Evolutionary conservation across 176 grass and related monocot species (phyloP).

Genomic region (Oryza brachyantha): DNA sequence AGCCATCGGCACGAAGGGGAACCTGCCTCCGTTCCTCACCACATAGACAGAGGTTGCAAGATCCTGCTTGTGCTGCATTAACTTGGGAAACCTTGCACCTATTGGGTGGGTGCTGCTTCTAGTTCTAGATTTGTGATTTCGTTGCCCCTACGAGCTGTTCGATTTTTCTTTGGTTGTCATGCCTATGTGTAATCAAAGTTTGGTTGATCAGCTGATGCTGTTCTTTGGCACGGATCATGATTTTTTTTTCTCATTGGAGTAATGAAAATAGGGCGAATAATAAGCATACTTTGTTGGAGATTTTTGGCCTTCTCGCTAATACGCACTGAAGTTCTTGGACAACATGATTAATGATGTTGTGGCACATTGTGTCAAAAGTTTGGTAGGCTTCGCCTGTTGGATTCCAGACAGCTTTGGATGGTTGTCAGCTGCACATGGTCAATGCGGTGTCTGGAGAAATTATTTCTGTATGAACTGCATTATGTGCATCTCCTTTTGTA

Average conservation of each 20-base stretch:
- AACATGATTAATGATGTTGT: background rate
- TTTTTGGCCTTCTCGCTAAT: background rate
- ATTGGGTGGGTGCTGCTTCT: conserved; percentile 1
- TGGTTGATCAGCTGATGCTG: background rate
- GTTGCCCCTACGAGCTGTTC: background rate
- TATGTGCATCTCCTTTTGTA: background rate
- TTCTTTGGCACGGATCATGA: background rate
- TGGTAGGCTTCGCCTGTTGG: background rate
- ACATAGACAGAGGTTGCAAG: conserved; percentile 46
- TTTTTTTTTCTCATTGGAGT: background rate
- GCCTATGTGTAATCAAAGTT: background rate
- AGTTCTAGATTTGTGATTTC: background rate
- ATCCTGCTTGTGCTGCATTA: background rate
- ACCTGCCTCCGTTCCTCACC: conserved; percentile 68
- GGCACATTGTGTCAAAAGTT: background rate
- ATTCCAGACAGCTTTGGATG: background rate
- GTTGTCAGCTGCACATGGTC: background rate
- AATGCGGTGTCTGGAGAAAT: background rate
- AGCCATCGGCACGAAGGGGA: conserved; percentile 47
- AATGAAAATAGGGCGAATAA: background rate
- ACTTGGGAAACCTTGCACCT: background rate
- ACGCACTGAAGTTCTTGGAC: background rate
- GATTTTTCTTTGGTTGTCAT: background rate
- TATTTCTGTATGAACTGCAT: background rate
- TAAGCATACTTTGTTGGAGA: background rate